Conservation (phyloP, 148 eudicot species). For the Rhododendron williamsianum region DNA sequence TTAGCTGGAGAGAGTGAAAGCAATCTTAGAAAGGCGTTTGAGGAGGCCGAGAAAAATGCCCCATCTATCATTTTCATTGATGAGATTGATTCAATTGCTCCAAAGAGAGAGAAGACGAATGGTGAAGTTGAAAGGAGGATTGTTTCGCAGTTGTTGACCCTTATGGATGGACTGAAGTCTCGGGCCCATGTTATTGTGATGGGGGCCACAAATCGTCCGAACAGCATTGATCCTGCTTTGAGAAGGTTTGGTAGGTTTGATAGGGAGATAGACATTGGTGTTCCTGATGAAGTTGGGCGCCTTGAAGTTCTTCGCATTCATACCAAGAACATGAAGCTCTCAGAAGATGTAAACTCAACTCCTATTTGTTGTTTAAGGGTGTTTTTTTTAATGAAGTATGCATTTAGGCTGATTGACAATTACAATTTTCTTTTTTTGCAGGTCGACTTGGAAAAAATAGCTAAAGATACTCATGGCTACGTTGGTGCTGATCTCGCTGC, state of each 20-base stretch:
- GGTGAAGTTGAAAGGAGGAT: slow-evolving; percentile 45
- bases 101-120: slow-evolving; percentile 42
- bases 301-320: slow-evolving; percentile 44
- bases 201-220: slow-evolving; percentile 35
- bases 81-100: slow-evolving; percentile 47
- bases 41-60: slow-evolving; percentile 27
- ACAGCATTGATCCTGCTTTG: slow-evolving; percentile 35
- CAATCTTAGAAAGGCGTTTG: slow-evolving; percentile 33
- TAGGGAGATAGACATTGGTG: slow-evolving; percentile 38
- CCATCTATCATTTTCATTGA: slow-evolving; percentile 25
- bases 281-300: slow-evolving; percentile 43
- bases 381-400: neutral
- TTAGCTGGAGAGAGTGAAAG: slow-evolving; percentile 43
- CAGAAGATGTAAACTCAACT: slow-evolving; percentile 24
- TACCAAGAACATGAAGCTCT: slow-evolving; percentile 46
- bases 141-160: slow-evolving; percentile 34
- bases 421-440: neutral
- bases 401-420: neutral
- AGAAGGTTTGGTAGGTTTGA: slow-evolving; percentile 38
- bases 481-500: slow-evolving; percentile 48
- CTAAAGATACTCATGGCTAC: slow-evolving; percentile 37
- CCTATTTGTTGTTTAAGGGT: neutral
- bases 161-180: slow-evolving; percentile 42
- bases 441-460: slow-evolving; percentile 40
- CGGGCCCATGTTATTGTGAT: slow-evolving; percentile 35